Conservation (phyloP, 257 asterid species). For the Ilex aquifolium region DNA sequence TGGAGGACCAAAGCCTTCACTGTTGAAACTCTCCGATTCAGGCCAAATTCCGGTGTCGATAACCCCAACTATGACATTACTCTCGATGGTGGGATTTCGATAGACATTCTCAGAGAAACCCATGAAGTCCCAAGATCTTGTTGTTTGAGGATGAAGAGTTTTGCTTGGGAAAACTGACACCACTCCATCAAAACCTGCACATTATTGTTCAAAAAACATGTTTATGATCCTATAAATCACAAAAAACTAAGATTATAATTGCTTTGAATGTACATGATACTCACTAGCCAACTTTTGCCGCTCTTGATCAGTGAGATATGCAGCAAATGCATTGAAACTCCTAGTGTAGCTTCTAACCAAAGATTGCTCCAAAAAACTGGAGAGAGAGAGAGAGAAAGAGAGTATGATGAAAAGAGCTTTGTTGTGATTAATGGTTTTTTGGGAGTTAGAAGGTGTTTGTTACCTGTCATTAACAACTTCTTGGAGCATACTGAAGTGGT, state of each 20-base stretch:
- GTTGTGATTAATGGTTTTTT: too few species aligned
- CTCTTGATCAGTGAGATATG: conserved; percentile 38
- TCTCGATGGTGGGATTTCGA: conserved; percentile 23
- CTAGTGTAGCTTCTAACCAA: background rate
- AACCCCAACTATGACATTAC: conserved; percentile 34
- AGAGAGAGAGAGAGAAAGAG: background rate
- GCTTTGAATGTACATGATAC: background rate
- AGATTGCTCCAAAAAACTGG: background rate
- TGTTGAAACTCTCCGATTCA: conserved; percentile 30
- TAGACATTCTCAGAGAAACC: conserved; percentile 15
- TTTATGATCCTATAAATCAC: too few species aligned
- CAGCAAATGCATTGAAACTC: conserved; percentile 37
- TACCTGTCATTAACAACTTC: background rate
- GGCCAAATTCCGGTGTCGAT: conserved; percentile 45
- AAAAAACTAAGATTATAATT: too few species aligned
- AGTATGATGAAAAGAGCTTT: background rate
- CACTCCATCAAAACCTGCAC: conserved; percentile 23
- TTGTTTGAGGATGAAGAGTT: conserved; percentile 25
- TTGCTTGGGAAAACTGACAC: conserved; percentile 25
- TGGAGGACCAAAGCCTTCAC: conserved; percentile 26
- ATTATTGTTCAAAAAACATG: too few species aligned
- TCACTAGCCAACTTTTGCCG: conserved; percentile 28
- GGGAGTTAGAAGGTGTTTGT: background rate
- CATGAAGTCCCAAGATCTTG: conserved; percentile 46
- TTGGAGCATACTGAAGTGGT: background rate